These are phyloP conservation scores for Pyricularia grisea DNA, from an alignment of 2,329 filamentous ascomycete species.

Conservation along the genomic window DNA sequence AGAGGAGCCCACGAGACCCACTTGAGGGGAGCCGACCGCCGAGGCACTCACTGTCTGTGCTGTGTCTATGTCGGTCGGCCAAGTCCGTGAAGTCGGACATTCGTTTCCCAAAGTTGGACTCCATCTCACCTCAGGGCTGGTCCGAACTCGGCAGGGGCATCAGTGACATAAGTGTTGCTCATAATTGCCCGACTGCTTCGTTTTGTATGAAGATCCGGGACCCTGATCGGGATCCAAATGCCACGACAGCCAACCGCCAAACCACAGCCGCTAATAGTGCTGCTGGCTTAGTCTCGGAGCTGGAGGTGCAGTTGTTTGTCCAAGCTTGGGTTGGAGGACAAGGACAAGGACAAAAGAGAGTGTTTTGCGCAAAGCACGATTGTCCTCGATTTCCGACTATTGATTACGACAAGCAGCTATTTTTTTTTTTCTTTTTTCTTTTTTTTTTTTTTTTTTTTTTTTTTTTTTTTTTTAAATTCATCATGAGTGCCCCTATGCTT, in stretches of 20 bases:
- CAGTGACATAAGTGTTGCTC: background rate
- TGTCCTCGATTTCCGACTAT: background rate
- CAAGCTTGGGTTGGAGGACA: background rate
- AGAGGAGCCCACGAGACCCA: background rate
- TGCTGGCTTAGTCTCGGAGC: background rate
- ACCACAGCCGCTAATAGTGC: background rate
- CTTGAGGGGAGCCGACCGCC: background rate
- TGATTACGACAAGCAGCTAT: background rate
- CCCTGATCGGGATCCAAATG: background rate
- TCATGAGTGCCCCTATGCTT: constrained; percentile 52
- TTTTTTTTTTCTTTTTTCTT: background rate
- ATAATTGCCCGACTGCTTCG: background rate
- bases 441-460: too few species aligned
- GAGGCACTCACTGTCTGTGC: too few species aligned
- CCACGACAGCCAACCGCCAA: background rate
- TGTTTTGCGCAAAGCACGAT: background rate
- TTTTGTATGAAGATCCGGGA: too few species aligned
- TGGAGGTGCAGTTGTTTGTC: background rate
- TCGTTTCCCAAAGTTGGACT: background rate
- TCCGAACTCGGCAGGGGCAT: background rate
- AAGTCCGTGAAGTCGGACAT: background rate
- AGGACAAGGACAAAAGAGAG: background rate
- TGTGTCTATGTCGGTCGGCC: background rate
- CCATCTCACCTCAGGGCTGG: background rate
- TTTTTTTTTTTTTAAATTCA: background rate